A percentile compares a stretch with the other conserved stretches of the same genome.
Evolutionary conservation across 75 land plant genomes (phyloP).

Genomic region (Pinus albicaulis): DNA sequence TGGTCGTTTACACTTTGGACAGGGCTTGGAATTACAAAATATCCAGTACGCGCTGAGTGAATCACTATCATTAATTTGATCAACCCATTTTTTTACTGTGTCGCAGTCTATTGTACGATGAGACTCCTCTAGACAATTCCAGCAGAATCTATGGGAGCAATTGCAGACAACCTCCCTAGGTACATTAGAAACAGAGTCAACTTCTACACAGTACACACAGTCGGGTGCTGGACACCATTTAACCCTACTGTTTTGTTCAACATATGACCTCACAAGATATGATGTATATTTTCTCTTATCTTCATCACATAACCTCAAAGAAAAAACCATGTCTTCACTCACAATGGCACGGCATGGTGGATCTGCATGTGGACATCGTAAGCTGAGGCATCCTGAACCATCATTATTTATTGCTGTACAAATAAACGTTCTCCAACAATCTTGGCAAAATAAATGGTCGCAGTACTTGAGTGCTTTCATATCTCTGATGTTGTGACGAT

Average conservation of each 20-base stretch:
- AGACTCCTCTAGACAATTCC: slow-evolving; percentile 93
- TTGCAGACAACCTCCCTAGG: slow-evolving; percentile 49
- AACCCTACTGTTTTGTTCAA: background rate
- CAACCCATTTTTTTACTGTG: background rate
- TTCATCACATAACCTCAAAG: slow-evolving; percentile 15
- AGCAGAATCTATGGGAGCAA: slow-evolving; percentile 78
- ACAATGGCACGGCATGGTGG: slow-evolving; percentile 5
- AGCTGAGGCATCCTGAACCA: background rate
- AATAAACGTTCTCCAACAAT: background rate
- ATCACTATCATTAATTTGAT: slow-evolving; percentile 1
- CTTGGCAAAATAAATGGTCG: background rate
- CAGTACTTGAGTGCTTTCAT: background rate
- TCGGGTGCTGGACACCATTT: slow-evolving; percentile 35
- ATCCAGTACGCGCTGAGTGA: too few relatives aligned
- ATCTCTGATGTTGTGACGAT: background rate
- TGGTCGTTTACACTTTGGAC: too few relatives aligned
- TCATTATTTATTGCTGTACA: background rate
- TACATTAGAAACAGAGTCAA: slow-evolving; percentile 18
- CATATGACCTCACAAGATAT: background rate
- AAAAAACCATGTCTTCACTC: background rate
- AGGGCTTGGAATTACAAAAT: too few relatives aligned
- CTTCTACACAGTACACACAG: background rate
- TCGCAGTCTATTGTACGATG: background rate
- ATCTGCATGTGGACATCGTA: slow-evolving; percentile 24
- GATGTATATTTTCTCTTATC: background rate